These are phyloP conservation scores for Thuidium tamariscinum DNA, from an alignment of 225 moss, liverwort and hornwort species.

Conservation along the genomic window DNA sequence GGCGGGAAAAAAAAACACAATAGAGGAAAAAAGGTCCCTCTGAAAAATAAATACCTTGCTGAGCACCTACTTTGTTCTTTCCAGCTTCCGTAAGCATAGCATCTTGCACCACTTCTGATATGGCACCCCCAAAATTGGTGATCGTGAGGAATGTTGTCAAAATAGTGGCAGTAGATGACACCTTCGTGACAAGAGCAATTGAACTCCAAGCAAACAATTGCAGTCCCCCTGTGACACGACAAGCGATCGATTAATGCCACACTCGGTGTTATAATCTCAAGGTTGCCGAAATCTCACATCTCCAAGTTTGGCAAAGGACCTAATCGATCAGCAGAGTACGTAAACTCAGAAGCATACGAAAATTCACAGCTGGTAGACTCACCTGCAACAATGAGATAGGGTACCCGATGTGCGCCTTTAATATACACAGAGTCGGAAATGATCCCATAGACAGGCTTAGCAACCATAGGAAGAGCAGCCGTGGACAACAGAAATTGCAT, in stretches of 20 bases:
- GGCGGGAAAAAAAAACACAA: background rate
- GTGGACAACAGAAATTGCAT: conserved; percentile 79
- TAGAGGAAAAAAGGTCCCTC: background rate
- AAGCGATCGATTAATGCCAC: background rate
- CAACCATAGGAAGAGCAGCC: conserved; percentile 65
- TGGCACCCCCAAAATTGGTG: conserved; percentile 64
- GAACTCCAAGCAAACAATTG: conserved; percentile 65
- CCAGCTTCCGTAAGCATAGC: conserved; percentile 70
- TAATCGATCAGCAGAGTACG: background rate
- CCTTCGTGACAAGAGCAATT: conserved; percentile 27
- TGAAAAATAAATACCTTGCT: conserved; percentile 6
- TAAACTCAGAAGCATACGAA: background rate
- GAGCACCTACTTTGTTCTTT: conserved; percentile 49
- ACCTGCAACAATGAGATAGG: conserved; percentile 73
- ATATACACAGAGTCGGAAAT: conserved; percentile 67
- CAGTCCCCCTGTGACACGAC: conserved; percentile 25
- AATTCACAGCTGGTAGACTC: background rate
- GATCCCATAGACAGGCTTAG: conserved; percentile 68
- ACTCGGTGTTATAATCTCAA: background rate
- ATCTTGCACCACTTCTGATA: conserved; percentile 75
- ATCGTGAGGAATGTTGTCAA: conserved; percentile 62
- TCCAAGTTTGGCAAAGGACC: background rate
- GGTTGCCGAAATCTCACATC: background rate
- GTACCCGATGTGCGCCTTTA: conserved; percentile 57
- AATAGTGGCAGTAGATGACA: conserved; percentile 37